Base-by-base conservation (phyloP, 306 rosid species). In the Cucumis sativus region DNA sequence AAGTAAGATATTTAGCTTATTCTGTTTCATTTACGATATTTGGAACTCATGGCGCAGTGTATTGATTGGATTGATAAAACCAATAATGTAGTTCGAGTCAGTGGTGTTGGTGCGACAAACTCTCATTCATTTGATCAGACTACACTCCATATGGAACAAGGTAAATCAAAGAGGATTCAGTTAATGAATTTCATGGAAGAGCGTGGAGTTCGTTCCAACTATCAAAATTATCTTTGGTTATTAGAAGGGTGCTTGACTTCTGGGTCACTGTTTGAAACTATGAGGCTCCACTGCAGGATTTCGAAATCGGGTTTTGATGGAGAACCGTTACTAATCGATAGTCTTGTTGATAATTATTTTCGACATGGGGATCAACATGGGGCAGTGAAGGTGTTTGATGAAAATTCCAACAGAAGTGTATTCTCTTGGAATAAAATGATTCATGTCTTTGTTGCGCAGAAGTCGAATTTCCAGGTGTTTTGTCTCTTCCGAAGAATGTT, bases 161-260 rank as follows among this genome's bases (percentile, higher is more conserved):
- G 75, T 33, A 77, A 55, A 69, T 72, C 86, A 23, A 51, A 81
- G 74, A 93, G 82, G 35, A 55, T 83, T 56, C 88, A 84, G 56
- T 79, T 89, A 80, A 78, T 89, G 87, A 87, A 82, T 84, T 79
- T 85, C 35, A 89, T 87, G 98, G 92, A 88, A 83, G 78, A 75
- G 18, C 92, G 84, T 18, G 90, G 92, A 37, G 64, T 91, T 83
- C 92, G 86, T 62, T 88, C 96, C 14, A 93, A 93, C 87, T 82
- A 78, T 60, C 94, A 85, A 80, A 90, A 95, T 33, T 89, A 79
- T 89, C 76, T 89, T 80, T 93, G 93, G 91, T 83, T 91, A 70
- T 73, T 91, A 57, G 93, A 93, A 30, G 91, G 86, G 40, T 89
- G 89, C 79, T 51, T 86, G 8, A 82, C 61, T 81, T 89, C 80